Base-by-base conservation (phyloP, 345 rosid genomes). In the Melaleuca alternifolia region DNA sequence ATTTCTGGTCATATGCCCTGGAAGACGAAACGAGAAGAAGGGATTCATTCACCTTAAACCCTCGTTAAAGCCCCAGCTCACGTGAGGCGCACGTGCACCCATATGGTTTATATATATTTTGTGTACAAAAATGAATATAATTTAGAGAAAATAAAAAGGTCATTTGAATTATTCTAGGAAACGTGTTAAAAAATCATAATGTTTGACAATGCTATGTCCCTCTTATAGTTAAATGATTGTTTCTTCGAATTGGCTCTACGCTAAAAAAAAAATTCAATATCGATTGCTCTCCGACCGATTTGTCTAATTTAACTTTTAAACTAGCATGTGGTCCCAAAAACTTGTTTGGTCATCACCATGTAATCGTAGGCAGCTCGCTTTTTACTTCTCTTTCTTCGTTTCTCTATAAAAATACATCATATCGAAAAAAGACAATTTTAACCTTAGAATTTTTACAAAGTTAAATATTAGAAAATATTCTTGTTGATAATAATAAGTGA, bases 301-400 rank as follows among this genome's bases (percentile, higher is more conserved):
- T 57, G 24, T 57, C 0, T 24, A 57, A 57, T 26, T 57, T 24
- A 3, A 57, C 3, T 1, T 57, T 57, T 57, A 0, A 0, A 57
- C 0, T 4, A 6, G 9, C 0, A 24, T 41, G 41, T 41, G 2
- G 41, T 41, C 2, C 41, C 41, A 41, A 41, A 41, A 41, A 41
- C 41, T 41, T 41, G 41, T 41, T 41, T 41, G 41, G 41, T 41
- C 41, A 41, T 41, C 41, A 41, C 41, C 41, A 41, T 41, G 41
- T 41, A 41, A 41, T 41, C 41, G 4, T 41, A 41, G 41, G 41
- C 41, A 41, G n/a, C n/a, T n/a, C n/a, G n/a, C 23, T 13, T 56
- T 56, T 56, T 56, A 1, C 11, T 57, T 57, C 11, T 0, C 1
- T 10, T 56, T 24, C 2, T 57, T 57, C 0, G 14, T 1, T 57